Conservation (phyloP, 2,329 filamentous ascomycete genomes). For the Calonectria multiphialidica region DNA sequence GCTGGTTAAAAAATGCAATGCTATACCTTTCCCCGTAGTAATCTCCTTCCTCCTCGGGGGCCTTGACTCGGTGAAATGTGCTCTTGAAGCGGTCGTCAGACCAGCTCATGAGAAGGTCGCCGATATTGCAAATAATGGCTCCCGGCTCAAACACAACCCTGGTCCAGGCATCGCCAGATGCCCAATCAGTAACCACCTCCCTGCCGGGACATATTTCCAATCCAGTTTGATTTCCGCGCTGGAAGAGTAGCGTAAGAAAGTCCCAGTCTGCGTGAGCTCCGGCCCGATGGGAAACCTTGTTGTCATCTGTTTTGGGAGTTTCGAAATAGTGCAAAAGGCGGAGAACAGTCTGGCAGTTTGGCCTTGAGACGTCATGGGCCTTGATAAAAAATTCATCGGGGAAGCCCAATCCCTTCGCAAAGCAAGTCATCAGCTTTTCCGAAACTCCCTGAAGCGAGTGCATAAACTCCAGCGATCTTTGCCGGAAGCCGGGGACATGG, state of each 20-base stretch:
- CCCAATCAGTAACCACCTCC: background rate
- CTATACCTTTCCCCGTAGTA: background rate
- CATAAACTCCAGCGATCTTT: background rate
- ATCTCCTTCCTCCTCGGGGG: background rate
- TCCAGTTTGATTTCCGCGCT: background rate
- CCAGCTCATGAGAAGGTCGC: background rate
- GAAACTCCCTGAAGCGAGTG: background rate
- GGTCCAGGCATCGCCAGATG: background rate
- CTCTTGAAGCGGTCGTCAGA: background rate
- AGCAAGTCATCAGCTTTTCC: background rate
- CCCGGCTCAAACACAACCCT: background rate
- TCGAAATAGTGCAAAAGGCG: background rate
- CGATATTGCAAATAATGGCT: background rate
- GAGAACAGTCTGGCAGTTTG: background rate
- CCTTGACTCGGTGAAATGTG: background rate
- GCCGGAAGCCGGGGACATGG: background rate
- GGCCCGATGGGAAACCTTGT: background rate
- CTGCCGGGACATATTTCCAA: background rate
- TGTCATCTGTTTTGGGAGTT: background rate
- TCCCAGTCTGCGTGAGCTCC: background rate
- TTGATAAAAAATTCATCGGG: constrained; percentile 1
- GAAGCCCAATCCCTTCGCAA: background rate
- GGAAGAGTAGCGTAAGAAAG: background rate
- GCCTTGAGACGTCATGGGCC: background rate
- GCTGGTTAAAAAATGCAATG: background rate